Percentiles rank a stretch among this genome's conserved stretches.
Conservation (phyloP, 2,329 filamentous ascomycete genomes). For the Penicillium carneum region DNA sequence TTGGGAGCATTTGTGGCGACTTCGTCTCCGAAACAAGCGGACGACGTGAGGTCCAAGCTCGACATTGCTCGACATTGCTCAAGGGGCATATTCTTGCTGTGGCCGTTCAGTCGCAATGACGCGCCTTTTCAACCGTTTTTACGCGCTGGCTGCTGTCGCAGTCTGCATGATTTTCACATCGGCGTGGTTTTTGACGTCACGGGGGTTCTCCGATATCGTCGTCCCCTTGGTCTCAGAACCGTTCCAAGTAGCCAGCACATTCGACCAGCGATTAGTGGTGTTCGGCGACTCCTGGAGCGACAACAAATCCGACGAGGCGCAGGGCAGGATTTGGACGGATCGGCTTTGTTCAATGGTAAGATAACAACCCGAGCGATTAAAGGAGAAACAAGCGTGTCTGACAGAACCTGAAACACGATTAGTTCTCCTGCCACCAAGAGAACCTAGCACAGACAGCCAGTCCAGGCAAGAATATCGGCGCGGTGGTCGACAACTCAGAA, state of each 20-base stretch:
- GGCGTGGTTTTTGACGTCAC: conserved; percentile 40
- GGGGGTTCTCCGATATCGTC: conserved; percentile 31
- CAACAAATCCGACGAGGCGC: conserved; percentile 38
- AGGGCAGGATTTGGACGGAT: conserved; percentile 46
- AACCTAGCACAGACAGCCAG: conserved; percentile 44
- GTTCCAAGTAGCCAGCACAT: conserved; percentile 33
- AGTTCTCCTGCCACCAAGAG: conserved; percentile 48
- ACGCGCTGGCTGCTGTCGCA: conserved; percentile 41
- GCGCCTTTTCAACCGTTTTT: conserved; percentile 43
- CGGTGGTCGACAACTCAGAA: conserved; percentile 47
- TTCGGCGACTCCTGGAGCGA: conserved; percentile 54
- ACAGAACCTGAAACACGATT: neutral
- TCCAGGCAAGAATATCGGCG: conserved; percentile 40
- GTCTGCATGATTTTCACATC: conserved; percentile 42
- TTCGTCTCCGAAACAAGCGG: neutral
- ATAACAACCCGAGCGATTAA: neutral
- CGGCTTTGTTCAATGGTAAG: conserved; percentile 49
- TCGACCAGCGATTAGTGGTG: conserved; percentile 45
- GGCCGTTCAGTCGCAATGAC: conserved; percentile 24
- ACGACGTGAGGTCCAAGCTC: neutral
- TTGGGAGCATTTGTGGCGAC: neutral
- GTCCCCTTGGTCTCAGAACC: conserved; percentile 24
- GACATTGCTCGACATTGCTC: too few relatives aligned
- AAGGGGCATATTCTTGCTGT: neutral
- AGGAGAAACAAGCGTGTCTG: conserved; percentile 2